Conservation (phyloP, 805 yeast genomes). For the Komagataella pastoris region DNA sequence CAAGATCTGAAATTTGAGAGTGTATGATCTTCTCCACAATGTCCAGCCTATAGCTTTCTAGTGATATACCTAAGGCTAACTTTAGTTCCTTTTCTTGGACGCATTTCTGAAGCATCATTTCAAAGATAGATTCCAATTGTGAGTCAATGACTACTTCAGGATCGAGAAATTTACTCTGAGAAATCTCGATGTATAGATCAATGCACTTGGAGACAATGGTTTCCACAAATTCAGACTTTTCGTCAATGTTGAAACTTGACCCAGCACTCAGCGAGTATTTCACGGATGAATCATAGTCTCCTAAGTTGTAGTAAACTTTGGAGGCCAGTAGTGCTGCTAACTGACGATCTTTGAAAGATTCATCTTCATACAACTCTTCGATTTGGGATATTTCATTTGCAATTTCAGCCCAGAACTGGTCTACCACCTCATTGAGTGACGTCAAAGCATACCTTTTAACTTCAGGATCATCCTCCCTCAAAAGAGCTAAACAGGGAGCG, state of each 20-base stretch:
- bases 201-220: conserved; percentile 91
- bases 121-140: conserved; percentile 59
- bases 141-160: conserved; percentile 31
- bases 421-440: conserved; percentile 70
- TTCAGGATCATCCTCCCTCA: conserved; percentile 66
- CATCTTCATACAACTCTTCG: conserved; percentile 86
- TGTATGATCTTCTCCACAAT: conserved; percentile 49
- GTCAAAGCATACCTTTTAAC: conserved; percentile 78
- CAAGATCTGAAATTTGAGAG: conserved; percentile 16
- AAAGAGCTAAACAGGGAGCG: conserved; percentile 81
- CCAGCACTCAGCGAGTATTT: conserved; percentile 82
- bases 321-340: conserved; percentile 90
- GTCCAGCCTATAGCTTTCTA: conserved; percentile 82
- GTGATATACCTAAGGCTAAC: conserved; percentile 80
- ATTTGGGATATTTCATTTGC: conserved; percentile 81
- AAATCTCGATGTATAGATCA: conserved; percentile 58
- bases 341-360: conserved; percentile 55
- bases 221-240: conserved; percentile 76
- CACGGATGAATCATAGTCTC: conserved; percentile 86
- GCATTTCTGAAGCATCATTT: conserved; percentile 77
- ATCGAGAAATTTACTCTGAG: conserved; percentile 36
- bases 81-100: conserved; percentile 55
- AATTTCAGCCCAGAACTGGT: conserved; percentile 94
- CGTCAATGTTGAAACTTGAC: conserved; percentile 59
- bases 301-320: conserved; percentile 80